Evolutionary conservation across 306 rosid genomes (phyloP).

Genomic region (Fragaria nilgerrensis): DNA sequence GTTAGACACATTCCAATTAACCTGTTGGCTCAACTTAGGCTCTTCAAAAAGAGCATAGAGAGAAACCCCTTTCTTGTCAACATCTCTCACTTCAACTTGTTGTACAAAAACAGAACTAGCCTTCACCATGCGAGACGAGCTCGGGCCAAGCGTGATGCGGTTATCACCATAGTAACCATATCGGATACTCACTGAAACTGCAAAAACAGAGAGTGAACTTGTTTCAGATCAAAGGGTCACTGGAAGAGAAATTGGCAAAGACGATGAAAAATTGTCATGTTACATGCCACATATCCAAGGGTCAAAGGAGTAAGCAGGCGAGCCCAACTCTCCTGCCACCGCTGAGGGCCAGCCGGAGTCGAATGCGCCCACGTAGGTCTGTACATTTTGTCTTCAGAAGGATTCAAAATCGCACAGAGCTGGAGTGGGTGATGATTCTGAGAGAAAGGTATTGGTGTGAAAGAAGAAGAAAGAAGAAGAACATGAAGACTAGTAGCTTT

Average conservation of each 20-base stretch:
- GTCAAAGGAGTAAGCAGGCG: constrained; percentile 42
- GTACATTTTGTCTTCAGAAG: constrained; percentile 20
- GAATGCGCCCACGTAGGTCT: constrained; percentile 20
- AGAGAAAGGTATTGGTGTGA: neutral
- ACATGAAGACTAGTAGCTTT: constrained; percentile 39
- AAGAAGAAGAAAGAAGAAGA: neutral
- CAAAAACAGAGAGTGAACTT: constrained; percentile 6
- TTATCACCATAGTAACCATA: constrained; percentile 62
- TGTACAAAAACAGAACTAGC: constrained; percentile 53
- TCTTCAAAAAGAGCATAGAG: constrained; percentile 49
- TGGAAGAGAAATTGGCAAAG: neutral
- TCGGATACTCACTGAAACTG: constrained; percentile 56
- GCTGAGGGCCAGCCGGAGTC: constrained; percentile 15
- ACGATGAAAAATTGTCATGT: constrained; percentile 36
- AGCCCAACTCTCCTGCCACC: constrained; percentile 37
- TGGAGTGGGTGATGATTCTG: neutral
- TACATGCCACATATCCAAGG: constrained; percentile 82
- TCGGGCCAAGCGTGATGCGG: constrained; percentile 59
- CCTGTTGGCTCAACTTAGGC: constrained; percentile 44
- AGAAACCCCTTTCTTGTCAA: constrained; percentile 27
- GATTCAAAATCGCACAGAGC: neutral
- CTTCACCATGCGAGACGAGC: constrained; percentile 62
- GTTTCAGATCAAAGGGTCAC: constrained; percentile 30
- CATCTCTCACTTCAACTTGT: constrained; percentile 37
- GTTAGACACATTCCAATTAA: constrained; percentile 51